These are phyloP conservation scores for Agaricus blazei DNA, from an alignment of 768 basidiomycete genomes.

Conservation along the genomic window DNA sequence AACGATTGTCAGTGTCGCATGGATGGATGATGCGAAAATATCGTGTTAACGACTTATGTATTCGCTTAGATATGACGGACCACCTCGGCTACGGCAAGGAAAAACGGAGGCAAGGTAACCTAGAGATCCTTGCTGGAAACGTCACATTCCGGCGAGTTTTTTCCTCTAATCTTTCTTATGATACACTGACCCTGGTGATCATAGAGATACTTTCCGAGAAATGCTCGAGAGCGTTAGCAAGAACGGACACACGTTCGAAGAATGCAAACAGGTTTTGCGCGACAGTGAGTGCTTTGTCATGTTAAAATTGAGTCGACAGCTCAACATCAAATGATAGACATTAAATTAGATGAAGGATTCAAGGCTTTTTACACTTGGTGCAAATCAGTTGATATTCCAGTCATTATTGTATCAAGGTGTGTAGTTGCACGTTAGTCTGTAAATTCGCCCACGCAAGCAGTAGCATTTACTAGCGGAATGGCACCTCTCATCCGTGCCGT, in stretches of 20 bases:
- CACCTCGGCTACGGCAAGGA: slow-evolving; percentile 81
- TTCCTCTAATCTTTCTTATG: slow-evolving; percentile 10
- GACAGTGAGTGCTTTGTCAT: slow-evolving; percentile 41
- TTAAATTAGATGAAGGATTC: slow-evolving; percentile 85
- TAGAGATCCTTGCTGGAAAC: slow-evolving; percentile 62
- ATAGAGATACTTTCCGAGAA: slow-evolving; percentile 80
- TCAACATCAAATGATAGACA: slow-evolving; percentile 43
- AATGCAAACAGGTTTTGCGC: slow-evolving; percentile 72
- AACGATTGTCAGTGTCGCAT: slow-evolving; percentile 69
- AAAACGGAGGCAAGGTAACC: slow-evolving; percentile 68
- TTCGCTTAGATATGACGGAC: slow-evolving; percentile 72
- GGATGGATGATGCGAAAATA: background rate
- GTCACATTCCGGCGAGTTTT: slow-evolving; percentile 60
- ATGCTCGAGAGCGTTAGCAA: slow-evolving; percentile 79
- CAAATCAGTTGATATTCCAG: slow-evolving; percentile 72
- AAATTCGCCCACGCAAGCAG: too few species aligned
- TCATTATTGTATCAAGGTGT: slow-evolving; percentile 91
- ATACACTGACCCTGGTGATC: background rate
- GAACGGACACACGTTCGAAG: slow-evolving; percentile 78
- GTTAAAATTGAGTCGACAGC: background rate
- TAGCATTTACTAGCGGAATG: slow-evolving; percentile 64
- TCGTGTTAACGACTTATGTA: background rate
- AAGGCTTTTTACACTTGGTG: slow-evolving; percentile 85
- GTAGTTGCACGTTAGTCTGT: background rate
- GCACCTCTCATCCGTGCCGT: slow-evolving; percentile 89